phyloP scores from a whole-genome alignment of 2,329 filamentous ascomycete genomes.

The Apiospora hydei region DNA sequence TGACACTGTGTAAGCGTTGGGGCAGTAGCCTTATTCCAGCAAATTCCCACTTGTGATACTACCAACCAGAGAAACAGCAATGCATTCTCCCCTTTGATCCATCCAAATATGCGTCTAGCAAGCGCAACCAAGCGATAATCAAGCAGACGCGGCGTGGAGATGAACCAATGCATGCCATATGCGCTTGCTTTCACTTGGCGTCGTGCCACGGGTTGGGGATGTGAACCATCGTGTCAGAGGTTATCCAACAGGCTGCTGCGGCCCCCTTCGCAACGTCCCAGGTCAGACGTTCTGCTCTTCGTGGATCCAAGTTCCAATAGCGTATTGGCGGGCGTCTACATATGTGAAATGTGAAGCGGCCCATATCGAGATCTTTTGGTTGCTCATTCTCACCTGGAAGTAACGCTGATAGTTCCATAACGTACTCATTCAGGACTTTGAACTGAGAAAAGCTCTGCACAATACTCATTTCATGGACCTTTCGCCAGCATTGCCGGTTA shows the following conservation, averaged over 20 bases:
- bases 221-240: slow-evolving; percentile 31
- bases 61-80: neutral
- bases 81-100: neutral
- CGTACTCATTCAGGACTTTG: slow-evolving; percentile 34
- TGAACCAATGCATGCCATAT: neutral
- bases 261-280: slow-evolving; percentile 37
- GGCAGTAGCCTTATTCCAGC: neutral
- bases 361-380: neutral
- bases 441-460: slow-evolving; percentile 32
- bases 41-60: neutral
- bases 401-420: slow-evolving; percentile 39
- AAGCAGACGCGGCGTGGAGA: neutral
- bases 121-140: neutral
- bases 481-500: slow-evolving; percentile 41
- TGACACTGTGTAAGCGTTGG: slow-evolving; percentile 8
- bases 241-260: slow-evolving; percentile 36
- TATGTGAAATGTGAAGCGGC: slow-evolving; percentile 32
- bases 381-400: slow-evolving; percentile 33
- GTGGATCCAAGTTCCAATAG: slow-evolving; percentile 42
- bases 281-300: slow-evolving; percentile 39
- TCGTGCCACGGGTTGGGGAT: slow-evolving; percentile 37
- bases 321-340: slow-evolving; percentile 37
- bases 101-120: neutral
- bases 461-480: slow-evolving; percentile 38
- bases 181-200: neutral